Base-by-base conservation (phyloP, 192 early-diverging fungal genomes). In the Coemansia sp. region DNA sequence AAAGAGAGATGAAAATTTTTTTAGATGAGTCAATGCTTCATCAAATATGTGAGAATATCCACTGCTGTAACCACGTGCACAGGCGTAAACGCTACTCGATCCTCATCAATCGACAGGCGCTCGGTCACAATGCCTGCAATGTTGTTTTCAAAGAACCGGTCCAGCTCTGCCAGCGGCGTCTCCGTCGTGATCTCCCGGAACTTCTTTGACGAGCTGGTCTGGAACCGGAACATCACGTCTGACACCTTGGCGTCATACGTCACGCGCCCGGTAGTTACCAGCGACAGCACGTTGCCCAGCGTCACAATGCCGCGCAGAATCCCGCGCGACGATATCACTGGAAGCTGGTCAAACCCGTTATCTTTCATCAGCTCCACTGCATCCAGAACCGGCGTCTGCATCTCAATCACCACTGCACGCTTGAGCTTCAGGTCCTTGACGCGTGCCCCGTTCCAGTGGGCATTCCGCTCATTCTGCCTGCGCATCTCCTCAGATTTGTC, bases 41-140 rank as follows among this genome's bases (percentile, higher is more conserved):
- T 86, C 59, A 98, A 70, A 61, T 80, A 90, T 1, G 84, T 71
- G 18, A 99, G 79, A 53, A 99, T 72, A 69, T 99, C 96, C 44
- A 97, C 86, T 68, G 96, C 96, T 51, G 94, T 99, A 21, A 97
- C 83, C n/a, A 99, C 91, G 50, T 89, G 86, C 40, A 94, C 88
- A 4, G 68, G 69, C 53, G 62, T 57, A 36, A 72, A 72, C 53
- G 82, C 82, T 40, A 84, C 81, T 44, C 85, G 83, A 16, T 82
- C 77, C 40, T 78, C 72, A 37, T 59, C 62, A 14, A 67, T 71
- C 38, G 79, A 76, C 16, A 66, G 69, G 40, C 65, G 68, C 72
- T 89, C 88, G 15, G 96, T 99, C 28, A 99, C 92, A 50, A 99
- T 81, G 21, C 91, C 96, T 8, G 84, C 81, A 45, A 86, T 91